phyloP scores from a whole-genome alignment of 768 basidiomycete species.

The Albatrellus ellisii region DNA sequence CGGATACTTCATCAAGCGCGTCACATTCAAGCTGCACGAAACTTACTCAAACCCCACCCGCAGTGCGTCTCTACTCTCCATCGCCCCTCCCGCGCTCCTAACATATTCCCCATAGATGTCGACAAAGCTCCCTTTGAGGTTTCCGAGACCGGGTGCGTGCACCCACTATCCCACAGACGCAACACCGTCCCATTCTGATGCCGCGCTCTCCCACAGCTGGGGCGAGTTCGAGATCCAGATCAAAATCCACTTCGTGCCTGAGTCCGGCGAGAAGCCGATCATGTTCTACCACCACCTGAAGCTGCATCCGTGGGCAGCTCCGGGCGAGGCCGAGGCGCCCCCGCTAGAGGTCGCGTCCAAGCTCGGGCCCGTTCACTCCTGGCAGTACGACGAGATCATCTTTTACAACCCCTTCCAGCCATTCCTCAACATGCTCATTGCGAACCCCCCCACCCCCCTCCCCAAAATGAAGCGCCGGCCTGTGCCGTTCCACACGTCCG shows the following conservation, averaged over 20 bases:
- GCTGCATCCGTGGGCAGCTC: constrained; percentile 77
- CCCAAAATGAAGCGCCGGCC: constrained; percentile 49
- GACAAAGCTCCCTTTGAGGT: constrained; percentile 94
- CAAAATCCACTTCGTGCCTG: constrained; percentile 76
- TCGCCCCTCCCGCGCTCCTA: too few relatives aligned
- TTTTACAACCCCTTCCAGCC: constrained; percentile 87
- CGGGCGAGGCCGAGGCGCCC: constrained; percentile 56
- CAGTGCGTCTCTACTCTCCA: constrained; percentile 61
- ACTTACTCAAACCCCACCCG: constrained; percentile 86
- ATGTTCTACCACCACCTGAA: constrained; percentile 89
- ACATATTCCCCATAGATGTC: constrained; percentile 46
- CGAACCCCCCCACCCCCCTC: constrained; percentile 75
- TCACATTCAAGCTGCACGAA: constrained; percentile 96
- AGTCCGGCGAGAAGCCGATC: constrained; percentile 86
- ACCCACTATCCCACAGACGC: not conserved
- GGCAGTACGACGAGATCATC: constrained; percentile 98
- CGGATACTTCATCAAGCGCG: constrained; percentile 86
- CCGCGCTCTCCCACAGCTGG: constrained; percentile 44
- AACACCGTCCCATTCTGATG: not conserved
- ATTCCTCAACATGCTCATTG: constrained; percentile 70
- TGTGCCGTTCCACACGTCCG: constrained; percentile 57
- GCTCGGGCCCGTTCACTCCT: constrained; percentile 77
- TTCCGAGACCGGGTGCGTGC: constrained; percentile 78
- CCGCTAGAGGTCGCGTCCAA: constrained; percentile 54
- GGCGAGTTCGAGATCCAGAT: constrained; percentile 98